Conservation (phyloP, 768 basidiomycete species). For the Punctularia strigosozonata region DNA sequence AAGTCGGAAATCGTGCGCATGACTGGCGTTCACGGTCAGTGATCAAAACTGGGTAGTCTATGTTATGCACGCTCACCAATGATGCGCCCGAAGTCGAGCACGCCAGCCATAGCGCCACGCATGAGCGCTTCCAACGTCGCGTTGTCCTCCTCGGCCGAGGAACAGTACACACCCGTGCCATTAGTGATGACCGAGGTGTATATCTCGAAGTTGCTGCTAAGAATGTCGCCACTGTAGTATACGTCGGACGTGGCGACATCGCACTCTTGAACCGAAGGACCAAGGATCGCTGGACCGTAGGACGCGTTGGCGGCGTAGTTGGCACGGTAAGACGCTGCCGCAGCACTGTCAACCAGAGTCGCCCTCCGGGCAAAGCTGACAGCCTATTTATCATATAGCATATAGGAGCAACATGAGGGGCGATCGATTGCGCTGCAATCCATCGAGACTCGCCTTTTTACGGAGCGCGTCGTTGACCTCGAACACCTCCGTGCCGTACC, state of each 20-base stretch:
- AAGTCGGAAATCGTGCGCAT: constrained; percentile 27
- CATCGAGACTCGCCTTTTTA: neutral
- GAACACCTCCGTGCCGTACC: constrained; percentile 35
- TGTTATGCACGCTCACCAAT: constrained; percentile 8
- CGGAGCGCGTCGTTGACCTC: constrained; percentile 29
- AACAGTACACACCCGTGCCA: constrained; percentile 19
- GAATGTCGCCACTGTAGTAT: constrained; percentile 23
- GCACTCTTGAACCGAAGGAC: constrained; percentile 22
- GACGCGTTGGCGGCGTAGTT: constrained; percentile 13
- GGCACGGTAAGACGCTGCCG: constrained; percentile 19
- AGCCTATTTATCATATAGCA: constrained; percentile 4
- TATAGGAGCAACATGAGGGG: neutral
- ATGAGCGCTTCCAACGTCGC: constrained; percentile 25
- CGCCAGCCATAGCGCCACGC: constrained; percentile 18
- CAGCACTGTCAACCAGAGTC: constrained; percentile 20
- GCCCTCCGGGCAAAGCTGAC: constrained; percentile 18
- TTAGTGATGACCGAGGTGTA: constrained; percentile 24
- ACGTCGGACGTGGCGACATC: constrained; percentile 26
- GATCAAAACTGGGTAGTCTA: no score
- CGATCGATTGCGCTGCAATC: neutral
- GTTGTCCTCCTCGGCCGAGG: constrained; percentile 29
- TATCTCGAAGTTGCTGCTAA: constrained; percentile 25
- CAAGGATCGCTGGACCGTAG: constrained; percentile 19
- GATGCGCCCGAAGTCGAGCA: constrained; percentile 25
- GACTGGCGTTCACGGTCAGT: no score